Percentiles rank a stretch among this genome's conserved stretches.
Conservation (phyloP, 163 green algal species). For the Coccomyxa subellipsoidea region DNA sequence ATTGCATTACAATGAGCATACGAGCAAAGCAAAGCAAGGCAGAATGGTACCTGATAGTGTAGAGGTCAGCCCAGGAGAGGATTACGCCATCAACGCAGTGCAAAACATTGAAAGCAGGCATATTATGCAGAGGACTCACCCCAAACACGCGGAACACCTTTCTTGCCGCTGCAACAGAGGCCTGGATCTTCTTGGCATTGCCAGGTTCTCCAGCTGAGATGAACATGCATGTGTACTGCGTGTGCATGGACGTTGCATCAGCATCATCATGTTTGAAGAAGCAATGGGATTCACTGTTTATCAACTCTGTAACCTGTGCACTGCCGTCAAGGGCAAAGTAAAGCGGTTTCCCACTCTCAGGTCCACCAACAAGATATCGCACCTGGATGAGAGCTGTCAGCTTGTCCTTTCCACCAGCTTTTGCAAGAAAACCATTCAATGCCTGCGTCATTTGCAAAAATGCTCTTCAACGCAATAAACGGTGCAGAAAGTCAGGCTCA, state of each 20-base stretch:
- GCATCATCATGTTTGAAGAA: too few species aligned
- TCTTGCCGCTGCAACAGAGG: conserved; percentile 77
- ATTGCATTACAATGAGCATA: background rate
- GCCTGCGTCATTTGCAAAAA: conserved; percentile 41
- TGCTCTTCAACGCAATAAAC: background rate
- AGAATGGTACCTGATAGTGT: too few species aligned
- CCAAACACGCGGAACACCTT: conserved; percentile 89
- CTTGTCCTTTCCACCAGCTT: conserved; percentile 91
- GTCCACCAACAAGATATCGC: background rate
- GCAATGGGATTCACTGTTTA: too few species aligned
- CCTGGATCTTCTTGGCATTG: conserved; percentile 84
- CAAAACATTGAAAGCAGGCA: too few species aligned
- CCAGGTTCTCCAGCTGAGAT: conserved; percentile 78
- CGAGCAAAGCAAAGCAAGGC: too few species aligned
- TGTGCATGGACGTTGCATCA: background rate
- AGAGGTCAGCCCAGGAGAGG: too few species aligned
- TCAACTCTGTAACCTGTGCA: too few species aligned
- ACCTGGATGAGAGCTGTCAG: conserved; percentile 86
- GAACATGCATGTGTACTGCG: conserved; percentile 89
- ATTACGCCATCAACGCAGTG: too few species aligned
- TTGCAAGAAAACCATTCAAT: conserved; percentile 79
- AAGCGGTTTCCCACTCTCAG: background rate
- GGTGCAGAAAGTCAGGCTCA: background rate
- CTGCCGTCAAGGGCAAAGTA: too few species aligned
- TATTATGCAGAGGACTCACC: conserved; percentile 33